A percentile compares a stretch with the other conserved stretches of the same genome.
These are phyloP conservation scores for Nymphaea thermarum DNA, from an alignment of 164 flowering plant species.

Conservation along the genomic window DNA sequence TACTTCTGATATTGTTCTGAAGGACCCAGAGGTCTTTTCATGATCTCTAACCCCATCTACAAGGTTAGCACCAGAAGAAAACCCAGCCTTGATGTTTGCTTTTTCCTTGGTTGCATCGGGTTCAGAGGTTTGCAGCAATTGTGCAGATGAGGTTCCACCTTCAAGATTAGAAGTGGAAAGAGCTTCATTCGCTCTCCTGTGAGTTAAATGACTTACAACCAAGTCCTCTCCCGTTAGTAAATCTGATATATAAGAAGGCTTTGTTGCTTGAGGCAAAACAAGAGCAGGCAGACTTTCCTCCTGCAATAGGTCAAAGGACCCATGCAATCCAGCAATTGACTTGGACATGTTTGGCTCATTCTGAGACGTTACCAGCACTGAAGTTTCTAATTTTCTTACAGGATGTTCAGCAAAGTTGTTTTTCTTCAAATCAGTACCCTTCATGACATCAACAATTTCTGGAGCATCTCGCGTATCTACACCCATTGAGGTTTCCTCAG, in stretches of 20 bases:
- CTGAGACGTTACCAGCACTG: too few species aligned
- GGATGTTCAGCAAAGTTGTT: too few species aligned
- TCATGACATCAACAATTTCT: too few species aligned
- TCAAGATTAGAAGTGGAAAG: neutral
- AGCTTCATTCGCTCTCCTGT: slow-evolving; percentile 2
- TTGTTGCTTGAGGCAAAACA: slow-evolving; percentile 5
- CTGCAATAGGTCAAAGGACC: too few species aligned
- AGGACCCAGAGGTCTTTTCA: slow-evolving; percentile 1
- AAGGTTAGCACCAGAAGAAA: neutral
- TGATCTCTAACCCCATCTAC: slow-evolving; percentile 1
- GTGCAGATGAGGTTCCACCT: neutral
- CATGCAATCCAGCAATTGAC: too few species aligned
- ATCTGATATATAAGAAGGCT: slow-evolving; percentile 14
- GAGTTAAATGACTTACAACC: slow-evolving; percentile 11
- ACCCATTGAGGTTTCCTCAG: neutral
- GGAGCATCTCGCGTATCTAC: too few species aligned
- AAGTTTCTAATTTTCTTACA: too few species aligned
- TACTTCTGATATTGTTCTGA: slow-evolving; percentile 8
- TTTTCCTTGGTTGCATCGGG: neutral
- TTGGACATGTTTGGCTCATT: too few species aligned
- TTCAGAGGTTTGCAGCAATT: neutral
- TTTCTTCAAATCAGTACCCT: too few species aligned
- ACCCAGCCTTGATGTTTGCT: slow-evolving; percentile 2
- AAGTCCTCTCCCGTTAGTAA: slow-evolving; percentile 16
- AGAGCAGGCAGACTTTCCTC: neutral